Base-by-base conservation (phyloP, 2,329 filamentous ascomycete genomes). In the Stemphylium lycopersici region DNA sequence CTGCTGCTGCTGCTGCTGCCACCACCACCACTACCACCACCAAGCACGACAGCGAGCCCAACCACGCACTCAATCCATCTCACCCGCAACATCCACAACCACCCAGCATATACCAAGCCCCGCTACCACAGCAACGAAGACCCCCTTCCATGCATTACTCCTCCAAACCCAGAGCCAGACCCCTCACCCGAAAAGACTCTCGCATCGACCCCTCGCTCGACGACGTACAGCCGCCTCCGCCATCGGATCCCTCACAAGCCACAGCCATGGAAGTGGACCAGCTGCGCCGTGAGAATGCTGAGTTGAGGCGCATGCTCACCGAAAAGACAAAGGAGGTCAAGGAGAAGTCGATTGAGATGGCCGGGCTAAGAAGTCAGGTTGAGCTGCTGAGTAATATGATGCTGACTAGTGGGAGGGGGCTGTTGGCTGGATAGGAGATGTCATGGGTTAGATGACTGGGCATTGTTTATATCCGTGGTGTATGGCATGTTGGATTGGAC, bases 311-410 rank as follows among this genome's bases (percentile, higher is more conserved):
- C 4, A 51, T 59, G 22, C 58, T 71, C 4, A 48, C 33, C 13
- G 56, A 63, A 31, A 59, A 58, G 42, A 67, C 59, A 3, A 68
- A 67, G 33, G 68, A 70, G 34, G 26, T 68, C n/a, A 62, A 68
- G 26, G 61, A 69, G 36, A 67, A 63, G 56, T 58, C 55, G 13
- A 65, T 59, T 6, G 66, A 67, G 52, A 70, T 66, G 56, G 61
- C 67, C 32, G 56, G 55, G 11, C 43, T 73, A 32, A 61, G 59
- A 36, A 61, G 63, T 24, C 68, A 73, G 44, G 39, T 71, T 2
- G 69, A 72, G 40, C 55, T 59, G n/a, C 22, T 70, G 42, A 67
- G 62, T 36, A 65, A 61, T 49, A 62, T 71, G 57, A 63, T 63
- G 39, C 52, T 68, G 55, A 41, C 49, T 47, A 48, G 49, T 48